phyloP scores from a whole-genome alignment of 2,329 filamentous ascomycete genomes.

The Furcasterigmium sp. region DNA sequence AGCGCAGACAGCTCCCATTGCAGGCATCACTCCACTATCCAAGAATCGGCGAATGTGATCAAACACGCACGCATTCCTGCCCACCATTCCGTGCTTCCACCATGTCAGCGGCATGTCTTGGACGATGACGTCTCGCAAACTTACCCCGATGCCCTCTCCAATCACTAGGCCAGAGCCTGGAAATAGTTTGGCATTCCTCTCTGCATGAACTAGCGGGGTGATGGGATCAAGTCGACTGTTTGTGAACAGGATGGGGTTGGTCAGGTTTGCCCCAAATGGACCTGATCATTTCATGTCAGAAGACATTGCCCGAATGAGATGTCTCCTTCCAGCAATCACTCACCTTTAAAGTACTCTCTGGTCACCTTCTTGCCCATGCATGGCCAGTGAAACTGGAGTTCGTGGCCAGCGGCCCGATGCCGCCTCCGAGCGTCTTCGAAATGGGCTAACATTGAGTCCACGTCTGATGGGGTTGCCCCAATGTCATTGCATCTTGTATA shows the following conservation, averaged over 20 bases:
- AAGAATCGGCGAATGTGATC: too few species aligned
- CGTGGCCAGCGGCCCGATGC: neutral
- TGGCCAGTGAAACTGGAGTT: neutral
- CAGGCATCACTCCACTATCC: too few species aligned
- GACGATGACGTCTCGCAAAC: too few species aligned
- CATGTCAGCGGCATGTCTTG: too few species aligned
- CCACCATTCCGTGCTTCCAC: too few species aligned
- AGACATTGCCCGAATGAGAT: neutral
- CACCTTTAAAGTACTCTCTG: neutral
- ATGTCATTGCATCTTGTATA: neutral
- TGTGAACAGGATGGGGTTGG: slow-evolving; percentile 37
- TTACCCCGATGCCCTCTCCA: slow-evolving; percentile 45
- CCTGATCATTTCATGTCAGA: neutral
- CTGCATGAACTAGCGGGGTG: slow-evolving; percentile 38
- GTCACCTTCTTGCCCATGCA: neutral
- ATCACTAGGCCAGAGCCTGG: slow-evolving; percentile 37
- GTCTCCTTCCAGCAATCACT: neutral
- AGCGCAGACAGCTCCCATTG: too few species aligned
- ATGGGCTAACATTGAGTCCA: neutral
- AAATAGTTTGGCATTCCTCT: slow-evolving; percentile 35
- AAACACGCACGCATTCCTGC: too few species aligned
- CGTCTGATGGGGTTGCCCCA: neutral
- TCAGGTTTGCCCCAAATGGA: slow-evolving; percentile 21
- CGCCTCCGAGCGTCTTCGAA: neutral
- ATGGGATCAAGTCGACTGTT: slow-evolving; percentile 38